Evolutionary conservation across 2,329 filamentous ascomycete species (phyloP).

Genomic region (Gaeumannomyces tritici): DNA sequence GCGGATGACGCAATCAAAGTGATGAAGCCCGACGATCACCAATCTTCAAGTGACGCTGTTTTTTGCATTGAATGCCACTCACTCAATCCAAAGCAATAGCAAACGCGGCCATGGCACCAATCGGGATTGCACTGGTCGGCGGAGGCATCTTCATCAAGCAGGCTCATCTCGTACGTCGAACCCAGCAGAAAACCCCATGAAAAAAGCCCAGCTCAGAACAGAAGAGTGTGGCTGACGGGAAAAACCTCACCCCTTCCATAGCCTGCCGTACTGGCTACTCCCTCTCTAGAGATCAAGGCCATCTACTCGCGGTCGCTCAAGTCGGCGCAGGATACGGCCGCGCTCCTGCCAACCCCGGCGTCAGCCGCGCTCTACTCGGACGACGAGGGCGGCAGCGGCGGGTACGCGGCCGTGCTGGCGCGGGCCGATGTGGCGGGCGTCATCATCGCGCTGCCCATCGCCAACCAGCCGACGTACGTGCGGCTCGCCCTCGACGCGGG

Average conservation of each 20-base stretch:
- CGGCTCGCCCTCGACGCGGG: constrained; percentile 50
- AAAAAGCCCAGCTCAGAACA: neutral
- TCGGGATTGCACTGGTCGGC: constrained; percentile 22
- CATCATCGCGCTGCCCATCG: constrained; percentile 53
- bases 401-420: constrained; percentile 40
- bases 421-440: constrained; percentile 45
- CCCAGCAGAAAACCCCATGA: too few species aligned
- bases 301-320: constrained; percentile 54
- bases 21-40: too few species aligned
- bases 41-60: too few species aligned
- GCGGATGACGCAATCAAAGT: neutral
- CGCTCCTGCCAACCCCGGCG: constrained; percentile 17
- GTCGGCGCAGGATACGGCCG: constrained; percentile 28
- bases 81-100: neutral
- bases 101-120: constrained; percentile 4
- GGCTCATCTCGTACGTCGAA: constrained; percentile 4
- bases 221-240: neutral
- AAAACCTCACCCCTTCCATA: constrained; percentile 17
- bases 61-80: neutral
- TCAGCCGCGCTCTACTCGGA: constrained; percentile 40
- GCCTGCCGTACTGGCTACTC: constrained; percentile 48
- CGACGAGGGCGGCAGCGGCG: constrained; percentile 25
- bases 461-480: constrained; percentile 48
- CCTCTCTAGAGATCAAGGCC: constrained; percentile 46
- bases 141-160: constrained; percentile 23